Evolutionary conservation across 306 rosid genomes (phyloP).

Genomic region (Gillenia trifoliata): DNA sequence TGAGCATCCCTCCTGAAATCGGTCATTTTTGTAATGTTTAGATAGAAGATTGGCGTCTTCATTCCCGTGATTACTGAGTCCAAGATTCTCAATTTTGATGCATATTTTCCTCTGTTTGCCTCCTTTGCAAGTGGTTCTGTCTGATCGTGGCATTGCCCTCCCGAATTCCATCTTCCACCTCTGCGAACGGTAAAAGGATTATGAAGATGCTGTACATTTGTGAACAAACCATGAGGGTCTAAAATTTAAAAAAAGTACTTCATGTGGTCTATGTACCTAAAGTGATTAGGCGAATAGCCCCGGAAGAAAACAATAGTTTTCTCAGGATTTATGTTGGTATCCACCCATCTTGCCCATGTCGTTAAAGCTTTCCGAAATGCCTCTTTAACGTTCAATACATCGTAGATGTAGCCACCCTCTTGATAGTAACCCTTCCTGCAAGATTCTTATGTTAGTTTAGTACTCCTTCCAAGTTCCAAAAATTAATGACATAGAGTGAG

Average conservation of each 20-base stretch:
- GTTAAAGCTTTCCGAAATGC: conserved; percentile 19
- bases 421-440: conserved; percentile 25
- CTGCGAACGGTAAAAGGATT: background rate
- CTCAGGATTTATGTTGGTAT: conserved; percentile 9
- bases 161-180: conserved; percentile 15
- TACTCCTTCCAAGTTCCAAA: background rate
- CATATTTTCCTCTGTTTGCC: conserved; percentile 12
- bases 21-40: conserved; percentile 24
- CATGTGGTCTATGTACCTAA: conserved; percentile 5
- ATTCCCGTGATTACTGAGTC: conserved; percentile 13
- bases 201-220: background rate
- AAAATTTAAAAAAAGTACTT: background rate
- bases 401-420: conserved; percentile 21
- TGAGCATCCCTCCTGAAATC: conserved; percentile 21
- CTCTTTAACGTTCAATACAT: conserved; percentile 7
- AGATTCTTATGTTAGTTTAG: background rate
- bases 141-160: conserved; percentile 14
- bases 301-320: conserved; percentile 21
- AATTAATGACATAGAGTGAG: background rate
- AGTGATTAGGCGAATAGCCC: conserved; percentile 26
- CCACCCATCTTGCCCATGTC: conserved; percentile 28
- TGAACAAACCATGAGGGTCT: background rate
- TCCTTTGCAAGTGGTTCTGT: conserved; percentile 7
- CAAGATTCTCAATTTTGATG: conserved; percentile 14
- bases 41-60: conserved; percentile 15